Conservation (phyloP, 495 filamentous ascomycete species). For the Neurospora sp. region DNA sequence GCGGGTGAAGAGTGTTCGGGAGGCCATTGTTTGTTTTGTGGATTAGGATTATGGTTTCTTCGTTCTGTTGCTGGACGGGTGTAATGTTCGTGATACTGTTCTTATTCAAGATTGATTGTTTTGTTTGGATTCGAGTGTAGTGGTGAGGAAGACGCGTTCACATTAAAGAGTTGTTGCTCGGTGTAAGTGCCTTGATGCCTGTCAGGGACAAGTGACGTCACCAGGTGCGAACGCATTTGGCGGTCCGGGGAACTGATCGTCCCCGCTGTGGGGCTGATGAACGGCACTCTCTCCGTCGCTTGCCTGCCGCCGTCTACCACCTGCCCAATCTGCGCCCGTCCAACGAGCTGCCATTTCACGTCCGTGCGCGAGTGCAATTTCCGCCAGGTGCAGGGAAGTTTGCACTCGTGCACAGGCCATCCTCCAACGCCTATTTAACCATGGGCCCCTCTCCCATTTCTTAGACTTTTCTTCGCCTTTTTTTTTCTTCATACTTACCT, state of each 20-base stretch:
- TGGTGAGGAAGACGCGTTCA: neutral
- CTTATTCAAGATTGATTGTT: neutral
- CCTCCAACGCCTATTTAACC: neutral
- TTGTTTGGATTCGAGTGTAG: neutral
- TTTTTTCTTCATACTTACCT: conserved; percentile 21
- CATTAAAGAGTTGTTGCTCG: neutral
- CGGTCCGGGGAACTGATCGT: neutral
- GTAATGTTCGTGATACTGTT: neutral
- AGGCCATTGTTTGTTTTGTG: neutral
- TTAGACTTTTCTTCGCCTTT: conserved; percentile 6
- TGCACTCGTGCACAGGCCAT: conserved; percentile 10
- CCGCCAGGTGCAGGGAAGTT: neutral
- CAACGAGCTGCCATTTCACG: neutral
- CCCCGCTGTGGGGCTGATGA: neutral
- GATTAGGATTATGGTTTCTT: neutral
- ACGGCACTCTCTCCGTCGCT: neutral
- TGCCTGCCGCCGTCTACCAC: neutral
- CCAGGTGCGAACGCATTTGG: neutral
- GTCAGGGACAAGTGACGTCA: neutral
- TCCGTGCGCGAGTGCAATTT: neutral
- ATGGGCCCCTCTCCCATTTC: neutral
- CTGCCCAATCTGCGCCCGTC: neutral
- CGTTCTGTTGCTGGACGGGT: neutral
- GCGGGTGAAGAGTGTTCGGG: neutral
- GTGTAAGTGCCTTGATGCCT: neutral